Conservation (phyloP, 78 protist species). For the Ministeria vibrans region DNA sequence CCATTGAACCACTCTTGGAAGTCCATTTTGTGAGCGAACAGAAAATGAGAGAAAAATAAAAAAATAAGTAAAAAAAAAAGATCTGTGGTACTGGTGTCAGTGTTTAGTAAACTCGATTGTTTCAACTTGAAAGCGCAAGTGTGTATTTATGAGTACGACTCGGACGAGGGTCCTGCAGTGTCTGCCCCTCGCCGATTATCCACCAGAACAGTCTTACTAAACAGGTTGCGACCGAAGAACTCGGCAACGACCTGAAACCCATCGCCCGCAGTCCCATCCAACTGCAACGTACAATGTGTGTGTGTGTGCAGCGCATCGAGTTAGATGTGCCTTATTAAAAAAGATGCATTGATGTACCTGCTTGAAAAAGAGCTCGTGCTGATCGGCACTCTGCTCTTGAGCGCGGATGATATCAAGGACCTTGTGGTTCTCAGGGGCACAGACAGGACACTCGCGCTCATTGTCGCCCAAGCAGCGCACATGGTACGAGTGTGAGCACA, state of each 20-base stretch:
- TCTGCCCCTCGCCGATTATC: background rate
- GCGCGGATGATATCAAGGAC: conserved; percentile 54
- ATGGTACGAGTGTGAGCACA: conserved; percentile 85
- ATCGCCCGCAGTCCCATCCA: conserved; percentile 61
- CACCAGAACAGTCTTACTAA: conserved; percentile 2
- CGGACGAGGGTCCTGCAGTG: too few species aligned
- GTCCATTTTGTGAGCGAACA: too few species aligned
- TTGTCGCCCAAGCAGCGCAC: conserved; percentile 50
- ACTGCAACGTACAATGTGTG: background rate
- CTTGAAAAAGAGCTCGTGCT: conserved; percentile 81
- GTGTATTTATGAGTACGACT: too few species aligned
- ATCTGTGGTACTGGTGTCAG: too few species aligned
- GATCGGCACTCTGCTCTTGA: conserved; percentile 48
- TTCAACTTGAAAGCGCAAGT: too few species aligned
- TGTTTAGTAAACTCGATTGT: too few species aligned
- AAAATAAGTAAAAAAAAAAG: too few species aligned
- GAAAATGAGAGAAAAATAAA: too few species aligned
- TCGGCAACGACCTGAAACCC: conserved; percentile 85
- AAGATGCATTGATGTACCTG: conserved; percentile 7
- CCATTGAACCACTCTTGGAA: too few species aligned
- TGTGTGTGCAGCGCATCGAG: background rate
- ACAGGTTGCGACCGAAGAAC: conserved; percentile 76
- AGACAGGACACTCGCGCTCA: conserved; percentile 64
- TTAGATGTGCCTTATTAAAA: background rate
- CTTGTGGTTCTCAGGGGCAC: conserved; percentile 53